Base-by-base conservation (phyloP, 2,329 filamentous ascomycete genomes). In the Penicillium olsonii region DNA sequence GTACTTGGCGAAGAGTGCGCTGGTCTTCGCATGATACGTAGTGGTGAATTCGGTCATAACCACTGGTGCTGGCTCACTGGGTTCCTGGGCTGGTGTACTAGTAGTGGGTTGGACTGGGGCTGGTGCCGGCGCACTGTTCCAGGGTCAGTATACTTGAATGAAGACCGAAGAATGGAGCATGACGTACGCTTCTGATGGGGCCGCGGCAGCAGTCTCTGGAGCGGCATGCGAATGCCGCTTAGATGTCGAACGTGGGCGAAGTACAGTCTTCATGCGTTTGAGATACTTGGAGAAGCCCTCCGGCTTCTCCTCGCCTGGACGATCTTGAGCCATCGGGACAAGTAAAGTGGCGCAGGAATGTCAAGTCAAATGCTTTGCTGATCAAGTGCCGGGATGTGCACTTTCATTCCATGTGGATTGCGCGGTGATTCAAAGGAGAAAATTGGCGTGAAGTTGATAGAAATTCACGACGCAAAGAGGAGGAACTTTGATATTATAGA, bases 1-100 rank as follows among this genome's bases (percentile, higher is more conserved):
- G 51, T 78, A 77, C 55, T 75, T 76, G 52, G 71, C 72, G 53
- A 77, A 77, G 17, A 78, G 63, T 27, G 65, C 67, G 43, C 72
- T 71, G 18, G 74, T 71, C 55, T 69, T 74, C 37, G 72, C 71
- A 56, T 74, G 71, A 47, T 75, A 74, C 22, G 72, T 57, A 22
- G 63, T 55, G 48, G 67, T 67, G 64, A 69, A 73, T 48, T 68
- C 60, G 43, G 61, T 51, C 29, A 65, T 51, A 37, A 60, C 53
- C 37, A 56, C 59, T 24, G 61, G 56, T 27, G 58, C 35, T 35
- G 26, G 20, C 10, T 17, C 9, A 31, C 9, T 45, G 12, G 19
- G 37, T 34, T 61, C 52, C 17, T 46, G 44, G 40, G 55, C 38
- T 40, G 22, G 57, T 31, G 11, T 51, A n/a, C n/a, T n/a, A n/a